Conservation (phyloP, 2,329 filamentous ascomycete species). For the Orbilia quercus region DNA sequence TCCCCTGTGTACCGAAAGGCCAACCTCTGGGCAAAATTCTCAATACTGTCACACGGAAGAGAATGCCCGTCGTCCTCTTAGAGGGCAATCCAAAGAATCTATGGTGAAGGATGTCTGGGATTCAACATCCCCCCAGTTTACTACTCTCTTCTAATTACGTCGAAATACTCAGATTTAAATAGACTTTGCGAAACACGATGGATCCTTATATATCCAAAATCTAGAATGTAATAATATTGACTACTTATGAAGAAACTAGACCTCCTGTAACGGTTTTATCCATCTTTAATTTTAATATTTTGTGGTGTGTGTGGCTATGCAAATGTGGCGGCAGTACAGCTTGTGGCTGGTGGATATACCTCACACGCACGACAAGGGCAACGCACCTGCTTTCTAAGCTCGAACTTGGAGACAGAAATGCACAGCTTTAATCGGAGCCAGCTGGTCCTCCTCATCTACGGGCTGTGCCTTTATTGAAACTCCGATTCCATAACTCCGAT, state of each 20-base stretch:
- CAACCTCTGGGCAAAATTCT: constrained; percentile 31
- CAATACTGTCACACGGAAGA: constrained; percentile 36
- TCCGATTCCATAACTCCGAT: not conserved
- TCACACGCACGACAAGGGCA: not conserved
- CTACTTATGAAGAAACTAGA: too few relatives aligned
- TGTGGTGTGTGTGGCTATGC: not conserved
- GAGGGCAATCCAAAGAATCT: too few relatives aligned
- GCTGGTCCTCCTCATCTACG: constrained; percentile 1
- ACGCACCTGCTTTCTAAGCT: constrained; percentile 9
- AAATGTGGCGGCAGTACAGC: not conserved
- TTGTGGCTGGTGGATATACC: not conserved
- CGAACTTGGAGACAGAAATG: constrained; percentile 1
- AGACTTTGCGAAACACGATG: too few relatives aligned
- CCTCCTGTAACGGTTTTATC: too few relatives aligned
- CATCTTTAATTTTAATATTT: too few relatives aligned
- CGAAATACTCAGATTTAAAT: too few relatives aligned
- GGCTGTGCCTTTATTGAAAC: constrained; percentile 1
- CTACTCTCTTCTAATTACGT: too few relatives aligned
- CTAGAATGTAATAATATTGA: too few relatives aligned
- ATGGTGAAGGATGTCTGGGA: too few relatives aligned
- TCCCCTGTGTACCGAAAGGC: constrained; percentile 34
- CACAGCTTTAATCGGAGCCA: not conserved
- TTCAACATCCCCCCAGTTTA: too few relatives aligned
- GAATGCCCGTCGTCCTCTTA: constrained; percentile 30
- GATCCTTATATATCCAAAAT: too few relatives aligned